Base-by-base conservation (phyloP, 768 basidiomycete genomes). In the Lactarius indigo region DNA sequence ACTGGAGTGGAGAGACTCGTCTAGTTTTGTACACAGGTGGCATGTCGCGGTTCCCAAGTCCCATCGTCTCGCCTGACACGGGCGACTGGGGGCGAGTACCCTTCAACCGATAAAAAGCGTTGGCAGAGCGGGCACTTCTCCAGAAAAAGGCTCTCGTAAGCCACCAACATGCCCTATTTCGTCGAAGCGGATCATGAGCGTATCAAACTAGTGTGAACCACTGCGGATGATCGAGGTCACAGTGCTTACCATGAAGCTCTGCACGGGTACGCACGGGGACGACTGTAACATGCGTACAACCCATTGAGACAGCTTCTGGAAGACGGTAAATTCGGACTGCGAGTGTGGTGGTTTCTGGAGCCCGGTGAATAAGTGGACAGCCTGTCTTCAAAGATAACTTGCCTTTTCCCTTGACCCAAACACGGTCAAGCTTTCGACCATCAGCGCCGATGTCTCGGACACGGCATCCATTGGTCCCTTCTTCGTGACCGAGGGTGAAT, bases 351-450 rank as follows among this genome's bases (percentile, higher is more conserved):
- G 75, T 77, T 85, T 89, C 89, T 91, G 66, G 13, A 57, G 35
- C 18, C 41, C 41, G 54, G 52, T 58, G 9, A 67, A 47, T 28
- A 41, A 52, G 20, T 26, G 58, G 23, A 31, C 33, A 18, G 5
- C 31, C 18, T 15, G 17, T 59, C 2, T 10, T 50, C 8, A 37
- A 13, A 26, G 23, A 58, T n/a, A 57, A 72, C 64, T 60, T 69
- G 88, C 90, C 78, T 79, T 82, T 78, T 93, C 91, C 71, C 90
- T 79, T 28, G 91, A 86, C 7, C 88, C 90, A 74, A 91, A 90
- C 12, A 82, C 83, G n/a, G 85, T 81, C 54, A 89, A 80, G 63
- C 81, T 88, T 72, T 90, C 89, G 35, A 87, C 82, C 15, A 83
- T 69, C 44, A 86, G 76, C 5, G 71, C 66, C n/a, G 74, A 70